These are phyloP conservation scores for Fomitopsis schrenkii DNA, from an alignment of 1,284 basidiomycete species.

Conservation along the genomic window DNA sequence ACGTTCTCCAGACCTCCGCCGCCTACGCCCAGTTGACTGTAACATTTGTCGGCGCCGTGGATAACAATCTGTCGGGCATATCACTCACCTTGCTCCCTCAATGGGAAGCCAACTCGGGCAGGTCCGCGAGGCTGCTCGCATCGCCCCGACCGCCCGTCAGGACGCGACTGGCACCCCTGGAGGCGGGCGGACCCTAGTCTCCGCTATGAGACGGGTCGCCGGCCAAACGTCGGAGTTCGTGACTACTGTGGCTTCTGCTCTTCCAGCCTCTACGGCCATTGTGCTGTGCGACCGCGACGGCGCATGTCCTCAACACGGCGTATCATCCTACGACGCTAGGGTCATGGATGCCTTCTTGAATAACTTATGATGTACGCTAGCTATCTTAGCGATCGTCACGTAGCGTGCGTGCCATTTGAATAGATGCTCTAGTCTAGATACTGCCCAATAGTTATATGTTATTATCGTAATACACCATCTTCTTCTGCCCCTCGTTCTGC, in stretches of 20 bases:
- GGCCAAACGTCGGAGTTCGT: not conserved
- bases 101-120: not conserved
- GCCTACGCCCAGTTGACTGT: conserved; percentile 16
- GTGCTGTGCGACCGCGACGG: not conserved
- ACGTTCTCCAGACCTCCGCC: conserved; percentile 30
- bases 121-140: not conserved
- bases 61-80: not conserved
- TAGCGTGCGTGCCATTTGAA: not conserved
- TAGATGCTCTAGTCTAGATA: not conserved
- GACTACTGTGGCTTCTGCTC: not conserved
- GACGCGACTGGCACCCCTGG: not conserved
- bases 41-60: not conserved
- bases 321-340: not conserved
- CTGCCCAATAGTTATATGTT: not conserved
- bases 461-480: not conserved
- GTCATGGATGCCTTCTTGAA: not conserved
- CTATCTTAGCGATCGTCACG: not conserved
- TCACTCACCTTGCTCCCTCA: not conserved
- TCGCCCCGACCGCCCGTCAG: not conserved
- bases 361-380: not conserved
- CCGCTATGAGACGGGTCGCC: not conserved
- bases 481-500: not conserved
- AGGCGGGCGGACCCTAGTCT: not conserved
- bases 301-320: not conserved
- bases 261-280: not conserved